Conservation (phyloP, 169 alveolate species). For the Perkinsus marinus region DNA sequence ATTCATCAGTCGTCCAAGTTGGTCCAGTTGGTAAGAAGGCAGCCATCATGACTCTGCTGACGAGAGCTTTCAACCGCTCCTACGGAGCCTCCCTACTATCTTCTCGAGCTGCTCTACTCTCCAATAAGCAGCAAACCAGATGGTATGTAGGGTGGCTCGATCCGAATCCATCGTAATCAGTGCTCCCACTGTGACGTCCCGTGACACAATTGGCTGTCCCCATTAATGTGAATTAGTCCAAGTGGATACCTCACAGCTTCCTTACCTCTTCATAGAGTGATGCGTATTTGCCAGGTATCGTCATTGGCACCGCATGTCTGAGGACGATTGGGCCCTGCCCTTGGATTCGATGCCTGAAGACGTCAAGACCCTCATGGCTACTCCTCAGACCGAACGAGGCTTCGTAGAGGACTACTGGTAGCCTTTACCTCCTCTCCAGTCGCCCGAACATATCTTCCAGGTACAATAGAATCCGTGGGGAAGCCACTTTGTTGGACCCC, state of each 20-base stretch:
- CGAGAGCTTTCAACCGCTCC: background rate
- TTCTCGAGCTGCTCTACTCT: background rate
- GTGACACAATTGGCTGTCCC: too few species aligned
- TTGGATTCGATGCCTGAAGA: constrained; percentile 57
- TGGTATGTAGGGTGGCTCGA: background rate
- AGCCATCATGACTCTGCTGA: background rate
- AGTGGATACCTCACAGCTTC: too few species aligned
- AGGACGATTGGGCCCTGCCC: constrained; percentile 47
- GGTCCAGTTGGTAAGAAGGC: background rate
- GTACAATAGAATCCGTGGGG: constrained; percentile 46
- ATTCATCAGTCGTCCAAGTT: background rate
- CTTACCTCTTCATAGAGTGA: too few species aligned
- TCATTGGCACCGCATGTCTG: background rate
- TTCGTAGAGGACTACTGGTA: constrained; percentile 58
- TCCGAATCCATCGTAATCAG: too few species aligned
- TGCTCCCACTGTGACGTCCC: too few species aligned
- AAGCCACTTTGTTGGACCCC: constrained; percentile 47
- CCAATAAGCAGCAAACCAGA: background rate
- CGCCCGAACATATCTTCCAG: background rate
- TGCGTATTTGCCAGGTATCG: too few species aligned
- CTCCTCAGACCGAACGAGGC: constrained; percentile 44
- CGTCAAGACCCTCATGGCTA: constrained; percentile 42
- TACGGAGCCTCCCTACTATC: background rate
- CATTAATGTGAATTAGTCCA: too few species aligned
- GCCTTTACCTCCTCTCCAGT: background rate